phyloP scores from a whole-genome alignment of 2,329 filamentous ascomycete species.

The Diaporthe velutina region DNA sequence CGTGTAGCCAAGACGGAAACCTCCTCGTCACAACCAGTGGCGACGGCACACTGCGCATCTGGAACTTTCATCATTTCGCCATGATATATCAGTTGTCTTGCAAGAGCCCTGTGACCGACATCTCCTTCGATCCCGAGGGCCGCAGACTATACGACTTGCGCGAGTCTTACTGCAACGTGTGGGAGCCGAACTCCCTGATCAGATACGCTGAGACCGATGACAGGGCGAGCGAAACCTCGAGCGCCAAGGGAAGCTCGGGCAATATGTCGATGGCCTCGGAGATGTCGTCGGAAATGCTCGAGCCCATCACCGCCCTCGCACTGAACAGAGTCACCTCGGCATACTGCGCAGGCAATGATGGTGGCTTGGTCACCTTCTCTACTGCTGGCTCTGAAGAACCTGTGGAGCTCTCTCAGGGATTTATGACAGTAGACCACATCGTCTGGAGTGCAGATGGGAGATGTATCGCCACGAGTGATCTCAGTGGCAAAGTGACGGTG shows the following conservation, averaged over 20 bases:
- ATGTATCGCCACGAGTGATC: no score
- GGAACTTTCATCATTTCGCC: conserved; percentile 37
- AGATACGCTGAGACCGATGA: neutral
- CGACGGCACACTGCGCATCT: neutral
- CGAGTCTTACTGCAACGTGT: conserved; percentile 42
- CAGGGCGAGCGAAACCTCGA: neutral
- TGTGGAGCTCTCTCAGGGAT: neutral
- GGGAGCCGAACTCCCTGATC: conserved; percentile 44
- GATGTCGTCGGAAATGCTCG: neutral
- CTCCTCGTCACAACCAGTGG: neutral
- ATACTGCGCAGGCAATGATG: neutral
- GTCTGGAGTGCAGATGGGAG: neutral
- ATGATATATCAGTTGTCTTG: conserved; percentile 46
- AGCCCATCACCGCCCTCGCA: neutral
- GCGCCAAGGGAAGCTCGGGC: neutral
- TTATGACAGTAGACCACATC: neutral
- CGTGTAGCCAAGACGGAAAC: conserved; percentile 7
- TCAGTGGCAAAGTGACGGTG: no score
- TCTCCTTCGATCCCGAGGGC: conserved; percentile 43
- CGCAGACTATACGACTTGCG: conserved; percentile 43
- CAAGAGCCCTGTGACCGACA: conserved; percentile 5
- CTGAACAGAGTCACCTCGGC: neutral
- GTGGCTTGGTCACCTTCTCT: neutral
- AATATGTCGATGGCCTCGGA: neutral
- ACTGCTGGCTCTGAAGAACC: neutral